phyloP scores from a whole-genome alignment of 768 basidiomycete species.

The Lactifluus piperatus region DNA sequence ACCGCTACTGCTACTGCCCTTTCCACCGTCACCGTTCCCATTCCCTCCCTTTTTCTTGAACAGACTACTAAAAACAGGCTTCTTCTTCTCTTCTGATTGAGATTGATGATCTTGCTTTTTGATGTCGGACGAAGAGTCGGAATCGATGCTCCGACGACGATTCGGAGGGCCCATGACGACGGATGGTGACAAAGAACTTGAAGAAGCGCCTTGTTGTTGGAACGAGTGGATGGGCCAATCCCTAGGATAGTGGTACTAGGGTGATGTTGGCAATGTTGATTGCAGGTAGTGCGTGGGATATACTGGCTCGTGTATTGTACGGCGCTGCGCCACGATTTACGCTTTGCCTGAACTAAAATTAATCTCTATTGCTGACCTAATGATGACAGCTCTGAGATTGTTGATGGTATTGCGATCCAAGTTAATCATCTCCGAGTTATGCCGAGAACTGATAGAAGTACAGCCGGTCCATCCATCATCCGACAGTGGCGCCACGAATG shows the following conservation, averaged over 20 bases:
- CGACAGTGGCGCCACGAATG: not conserved
- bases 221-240: not conserved
- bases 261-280: not conserved
- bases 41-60: not conserved
- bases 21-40: too few species aligned
- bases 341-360: not conserved
- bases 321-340: not conserved
- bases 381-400: too few species aligned
- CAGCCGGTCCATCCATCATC: not conserved
- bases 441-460: too few species aligned
- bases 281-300: not conserved
- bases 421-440: too few species aligned
- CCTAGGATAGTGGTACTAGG: constrained; percentile 14
- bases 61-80: not conserved
- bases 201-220: constrained; percentile 3
- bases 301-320: too few species aligned
- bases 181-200: not conserved
- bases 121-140: not conserved
- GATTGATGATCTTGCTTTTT: not conserved
- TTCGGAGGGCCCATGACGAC: constrained; percentile 8
- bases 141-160: constrained; percentile 17
- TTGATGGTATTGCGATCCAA: too few species aligned
- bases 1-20: too few species aligned
- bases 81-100: not conserved
- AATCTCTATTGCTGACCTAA: not conserved